phyloP scores from a whole-genome alignment of 192 early-diverging fungal genomes.

The Gonapodya prolifera region DNA sequence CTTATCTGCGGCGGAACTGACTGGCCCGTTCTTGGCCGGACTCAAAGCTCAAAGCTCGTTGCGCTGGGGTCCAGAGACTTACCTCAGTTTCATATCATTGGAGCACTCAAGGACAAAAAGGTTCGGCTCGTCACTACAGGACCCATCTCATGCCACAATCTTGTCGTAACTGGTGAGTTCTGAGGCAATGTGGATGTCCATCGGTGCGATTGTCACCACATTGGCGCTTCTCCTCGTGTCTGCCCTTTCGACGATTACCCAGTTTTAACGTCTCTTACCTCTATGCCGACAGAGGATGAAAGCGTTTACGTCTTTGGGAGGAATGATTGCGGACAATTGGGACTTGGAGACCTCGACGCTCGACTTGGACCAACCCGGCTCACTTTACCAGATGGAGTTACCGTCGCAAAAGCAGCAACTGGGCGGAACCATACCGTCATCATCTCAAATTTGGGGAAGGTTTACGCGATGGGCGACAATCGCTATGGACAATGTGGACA shows the following conservation, averaged over 20 bases:
- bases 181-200: too few relatives aligned
- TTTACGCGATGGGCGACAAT: slow-evolving; percentile 34
- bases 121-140: background rate
- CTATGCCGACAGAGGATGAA: background rate
- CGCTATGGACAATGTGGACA: slow-evolving; percentile 23
- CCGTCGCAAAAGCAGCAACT: slow-evolving; percentile 25
- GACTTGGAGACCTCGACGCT: background rate
- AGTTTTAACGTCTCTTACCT: background rate
- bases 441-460: slow-evolving; percentile 23
- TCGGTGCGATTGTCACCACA: too few relatives aligned
- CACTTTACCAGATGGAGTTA: slow-evolving; percentile 4
- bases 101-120: background rate
- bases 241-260: background rate
- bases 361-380: background rate
- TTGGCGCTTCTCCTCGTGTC: too few relatives aligned
- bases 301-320: background rate
- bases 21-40: background rate
- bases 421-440: slow-evolving; percentile 33
- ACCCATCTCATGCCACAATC: background rate
- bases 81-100: background rate
- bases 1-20: background rate
- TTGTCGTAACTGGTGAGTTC: background rate
- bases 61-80: background rate
- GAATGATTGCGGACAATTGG: background rate
- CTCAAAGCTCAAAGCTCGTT: background rate